Evolutionary conservation across 2,329 filamentous ascomycete genomes (phyloP), one percentile per base, ranked within the genome.

Genomic region (Diaporthe eres): DNA sequence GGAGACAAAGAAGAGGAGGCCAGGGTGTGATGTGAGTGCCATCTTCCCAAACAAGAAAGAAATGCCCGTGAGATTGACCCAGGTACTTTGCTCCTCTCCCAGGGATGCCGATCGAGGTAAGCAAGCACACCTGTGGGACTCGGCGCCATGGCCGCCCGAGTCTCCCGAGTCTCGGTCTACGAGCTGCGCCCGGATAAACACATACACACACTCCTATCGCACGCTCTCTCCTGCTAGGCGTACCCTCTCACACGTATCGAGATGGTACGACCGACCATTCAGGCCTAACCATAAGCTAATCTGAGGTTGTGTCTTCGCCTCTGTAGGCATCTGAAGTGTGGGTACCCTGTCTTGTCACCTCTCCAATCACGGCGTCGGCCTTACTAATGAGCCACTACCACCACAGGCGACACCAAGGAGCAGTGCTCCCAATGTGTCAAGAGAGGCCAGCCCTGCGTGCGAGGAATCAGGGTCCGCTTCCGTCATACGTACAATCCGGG

Each of bases 351-450:
- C 63, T 51, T 49, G 63, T 51, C 5, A n/a, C 63, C 37, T 44
- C 28, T 39, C 63, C 63, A 51, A 67, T 67, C 63, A 51, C 28
- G 8, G 31, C 44, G 4, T n/a, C 42, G n/a, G 44, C 42, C 28
- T 67, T 51, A 51, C 63, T 67, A 51, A 67, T 51, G 42, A n/a
- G 44, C 44, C 63, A 67, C 25, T 6, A 19, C 25, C 44, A 22
- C 22, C 31, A 51, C 63, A 67, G 63, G 63, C 17, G 63, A 67
- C 63, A 67, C 63, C 42, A 67, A 67, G 44, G 63, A 67, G 63
- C 63, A 67, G 63, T 76, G 74, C 55, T 34, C 74, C n/a, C 74
- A 74, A 39, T 76, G 74, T 67, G 63, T 31, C n/a, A 74, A 70
- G 53, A 74, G 73, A 55, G 63, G 63, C 25, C 65, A 74, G 51